A percentile compares a stretch with the other conserved stretches of the same genome.
Conservation (phyloP, 139 green algal species). For the Chlorella sp. region DNA sequence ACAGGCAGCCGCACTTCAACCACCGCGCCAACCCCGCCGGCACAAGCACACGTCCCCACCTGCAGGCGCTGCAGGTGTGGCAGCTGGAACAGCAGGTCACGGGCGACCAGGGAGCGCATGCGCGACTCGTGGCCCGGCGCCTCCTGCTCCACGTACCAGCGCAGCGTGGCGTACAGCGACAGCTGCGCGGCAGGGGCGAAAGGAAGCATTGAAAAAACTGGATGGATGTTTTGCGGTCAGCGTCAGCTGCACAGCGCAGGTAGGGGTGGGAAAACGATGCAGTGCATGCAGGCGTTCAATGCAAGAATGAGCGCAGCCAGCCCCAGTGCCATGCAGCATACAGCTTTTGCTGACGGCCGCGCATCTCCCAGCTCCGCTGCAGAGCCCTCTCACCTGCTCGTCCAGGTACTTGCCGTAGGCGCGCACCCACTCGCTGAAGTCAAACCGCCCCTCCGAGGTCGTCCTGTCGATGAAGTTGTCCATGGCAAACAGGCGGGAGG, state of each 20-base stretch:
- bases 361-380: too few species aligned
- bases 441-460: conserved; percentile 59
- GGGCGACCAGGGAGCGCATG: conserved; percentile 20
- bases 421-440: conserved; percentile 90
- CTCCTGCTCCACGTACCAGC: conserved; percentile 60
- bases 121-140: conserved; percentile 30
- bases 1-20: too few species aligned
- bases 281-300: too few species aligned
- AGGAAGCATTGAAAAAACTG: background rate
- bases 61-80: conserved; percentile 80
- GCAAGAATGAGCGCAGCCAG: too few species aligned
- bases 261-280: too few species aligned
- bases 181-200: conserved; percentile 33
- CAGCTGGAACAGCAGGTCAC: conserved; percentile 83
- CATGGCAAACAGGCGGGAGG: conserved; percentile 59
- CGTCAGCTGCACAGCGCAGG: too few species aligned
- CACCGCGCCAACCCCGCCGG: too few species aligned
- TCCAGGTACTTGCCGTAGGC: conserved; percentile 94
- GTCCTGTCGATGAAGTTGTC: conserved; percentile 72
- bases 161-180: conserved; percentile 57
- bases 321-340: too few species aligned
- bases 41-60: too few species aligned
- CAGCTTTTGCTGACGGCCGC: too few species aligned
- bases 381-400: conserved; percentile 71
- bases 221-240: background rate